phyloP scores from a whole-genome alignment of 768 basidiomycete species.

The Daedaleopsis nitida region DNA sequence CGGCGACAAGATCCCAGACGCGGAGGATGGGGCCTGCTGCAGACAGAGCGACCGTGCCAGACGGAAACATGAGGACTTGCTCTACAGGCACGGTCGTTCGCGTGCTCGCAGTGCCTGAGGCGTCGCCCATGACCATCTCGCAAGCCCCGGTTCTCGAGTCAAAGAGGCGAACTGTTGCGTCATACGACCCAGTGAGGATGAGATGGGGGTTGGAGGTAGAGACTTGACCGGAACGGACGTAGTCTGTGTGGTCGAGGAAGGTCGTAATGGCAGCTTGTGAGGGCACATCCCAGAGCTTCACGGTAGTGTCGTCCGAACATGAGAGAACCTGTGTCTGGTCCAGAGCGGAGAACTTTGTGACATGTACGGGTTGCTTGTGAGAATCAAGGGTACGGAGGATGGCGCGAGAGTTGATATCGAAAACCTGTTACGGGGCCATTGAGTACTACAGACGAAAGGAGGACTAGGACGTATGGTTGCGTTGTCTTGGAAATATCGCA shows the following conservation, averaged over 20 bases:
- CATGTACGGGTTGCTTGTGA: conserved; percentile 96
- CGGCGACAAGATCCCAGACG: conserved; percentile 93
- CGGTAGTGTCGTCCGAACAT: conserved; percentile 95
- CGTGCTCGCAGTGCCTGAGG: conserved; percentile 29
- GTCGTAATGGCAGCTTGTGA: conserved; percentile 79
- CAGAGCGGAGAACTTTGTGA: conserved; percentile 86
- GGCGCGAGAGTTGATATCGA: conserved; percentile 89
- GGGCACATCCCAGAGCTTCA: conserved; percentile 93
- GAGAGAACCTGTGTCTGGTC: conserved; percentile 85
- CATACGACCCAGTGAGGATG: conserved; percentile 92
- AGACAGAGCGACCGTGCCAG: conserved; percentile 82
- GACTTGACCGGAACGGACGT: conserved; percentile 91
- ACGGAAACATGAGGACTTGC: conserved; percentile 89
- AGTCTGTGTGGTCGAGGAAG: conserved; percentile 89
- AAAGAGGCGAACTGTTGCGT: conserved; percentile 85
- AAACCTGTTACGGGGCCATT: conserved; percentile 53
- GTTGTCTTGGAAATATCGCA: no score
- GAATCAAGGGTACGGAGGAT: conserved; percentile 90
- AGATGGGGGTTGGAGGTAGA: conserved; percentile 82
- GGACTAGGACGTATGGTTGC: no score
- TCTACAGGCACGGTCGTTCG: conserved; percentile 72
- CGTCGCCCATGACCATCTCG: conserved; percentile 76
- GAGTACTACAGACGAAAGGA: background rate
- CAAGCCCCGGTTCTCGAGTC: conserved; percentile 83
- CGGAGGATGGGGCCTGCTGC: conserved; percentile 91